A percentile compares a stretch with the other conserved stretches of the same genome.
Evolutionary conservation across 306 rosid genomes (phyloP).

Genomic region (Castanea crenata): DNA sequence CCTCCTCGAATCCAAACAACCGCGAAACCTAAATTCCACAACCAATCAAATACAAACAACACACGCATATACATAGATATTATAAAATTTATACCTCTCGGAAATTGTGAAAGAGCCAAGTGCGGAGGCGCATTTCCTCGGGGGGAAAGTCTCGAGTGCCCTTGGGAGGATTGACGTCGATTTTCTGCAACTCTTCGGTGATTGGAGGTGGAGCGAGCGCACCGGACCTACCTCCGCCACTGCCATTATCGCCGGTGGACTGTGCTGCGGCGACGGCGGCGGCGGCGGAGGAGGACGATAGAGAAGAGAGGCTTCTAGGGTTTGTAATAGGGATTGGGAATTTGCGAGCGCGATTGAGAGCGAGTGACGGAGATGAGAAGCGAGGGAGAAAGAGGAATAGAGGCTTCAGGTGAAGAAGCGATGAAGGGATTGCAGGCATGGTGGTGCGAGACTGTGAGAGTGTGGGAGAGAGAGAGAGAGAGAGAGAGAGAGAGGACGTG

Average conservation of each 20-base stretch:
- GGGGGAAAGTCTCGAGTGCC: slow-evolving; percentile 94
- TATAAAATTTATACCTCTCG: slow-evolving; percentile 46
- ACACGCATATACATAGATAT: background rate
- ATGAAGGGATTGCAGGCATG: slow-evolving; percentile 51
- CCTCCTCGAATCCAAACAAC: slow-evolving; percentile 81
- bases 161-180: slow-evolving; percentile 88
- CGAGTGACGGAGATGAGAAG: slow-evolving; percentile 41
- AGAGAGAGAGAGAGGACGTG: background rate
- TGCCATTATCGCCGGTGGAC: slow-evolving; percentile 34
- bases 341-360: slow-evolving; percentile 25
- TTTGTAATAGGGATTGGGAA: slow-evolving; percentile 9
- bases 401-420: slow-evolving; percentile 51
- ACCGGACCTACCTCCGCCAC: slow-evolving; percentile 54
- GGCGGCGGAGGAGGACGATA: no score
- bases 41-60: background rate
- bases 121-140: slow-evolving; percentile 79
- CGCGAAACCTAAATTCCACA: slow-evolving; percentile 55
- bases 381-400: slow-evolving; percentile 37
- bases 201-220: slow-evolving; percentile 55
- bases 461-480: background rate
- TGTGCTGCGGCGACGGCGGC: slow-evolving; percentile 38
- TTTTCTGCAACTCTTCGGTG: slow-evolving; percentile 50
- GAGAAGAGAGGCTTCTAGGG: slow-evolving; percentile 35
- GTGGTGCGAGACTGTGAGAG: background rate
- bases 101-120: slow-evolving; percentile 86